Conservation (phyloP, 352 stramenopile species). For the Phytophthora lateralis region DNA sequence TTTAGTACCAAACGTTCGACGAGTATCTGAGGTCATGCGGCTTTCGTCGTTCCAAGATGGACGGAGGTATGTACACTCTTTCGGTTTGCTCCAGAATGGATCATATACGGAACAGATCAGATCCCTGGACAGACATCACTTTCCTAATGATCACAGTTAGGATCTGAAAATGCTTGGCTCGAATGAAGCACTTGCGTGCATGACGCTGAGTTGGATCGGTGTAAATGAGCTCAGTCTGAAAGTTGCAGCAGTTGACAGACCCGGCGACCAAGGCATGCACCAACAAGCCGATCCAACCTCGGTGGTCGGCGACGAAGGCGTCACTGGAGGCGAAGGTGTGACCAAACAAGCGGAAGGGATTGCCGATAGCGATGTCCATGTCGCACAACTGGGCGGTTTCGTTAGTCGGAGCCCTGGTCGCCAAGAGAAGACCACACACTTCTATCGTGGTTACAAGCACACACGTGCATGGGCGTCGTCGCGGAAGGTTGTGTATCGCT, state of each 20-base stretch:
- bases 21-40: too few species aligned
- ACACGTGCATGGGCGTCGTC: conserved; percentile 4
- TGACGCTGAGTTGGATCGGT: too few species aligned
- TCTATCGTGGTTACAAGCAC: conserved; percentile 17
- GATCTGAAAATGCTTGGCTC: neutral
- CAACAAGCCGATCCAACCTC: neutral
- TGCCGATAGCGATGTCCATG: neutral
- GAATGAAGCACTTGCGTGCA: neutral
- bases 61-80: too few species aligned
- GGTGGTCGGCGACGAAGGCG: too few species aligned
- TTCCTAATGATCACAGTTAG: too few species aligned
- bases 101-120: neutral
- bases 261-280: neutral
- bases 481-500: conserved; percentile 18
- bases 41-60: too few species aligned
- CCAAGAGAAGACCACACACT: neutral
- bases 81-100: neutral
- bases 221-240: too few species aligned
- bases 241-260: neutral
- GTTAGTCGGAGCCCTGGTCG: neutral
- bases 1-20: too few species aligned
- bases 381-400: neutral
- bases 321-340: too few species aligned
- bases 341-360: neutral
- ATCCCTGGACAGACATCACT: too few species aligned